Percentiles rank a stretch among this genome's conserved stretches.
Conservation (phyloP, 257 asterid genomes). For the Ilex aquifolium region DNA sequence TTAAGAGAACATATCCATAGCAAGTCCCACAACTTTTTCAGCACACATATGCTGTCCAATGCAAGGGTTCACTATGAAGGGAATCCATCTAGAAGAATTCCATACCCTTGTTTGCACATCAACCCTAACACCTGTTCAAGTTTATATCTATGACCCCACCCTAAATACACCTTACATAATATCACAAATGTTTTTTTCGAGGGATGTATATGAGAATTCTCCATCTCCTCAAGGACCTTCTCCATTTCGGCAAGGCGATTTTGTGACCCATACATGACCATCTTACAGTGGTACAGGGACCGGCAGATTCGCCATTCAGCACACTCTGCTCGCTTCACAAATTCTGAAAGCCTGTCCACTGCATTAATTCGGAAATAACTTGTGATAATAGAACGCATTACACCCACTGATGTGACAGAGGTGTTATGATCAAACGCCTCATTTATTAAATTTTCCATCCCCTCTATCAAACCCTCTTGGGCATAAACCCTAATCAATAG, state of each 20-base stretch:
- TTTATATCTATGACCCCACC: slow-evolving; percentile 45
- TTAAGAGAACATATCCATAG: too few species aligned
- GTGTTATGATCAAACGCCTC: slow-evolving; percentile 57
- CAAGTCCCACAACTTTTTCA: background rate
- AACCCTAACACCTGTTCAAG: slow-evolving; percentile 55
- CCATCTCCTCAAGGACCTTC: slow-evolving; percentile 69
- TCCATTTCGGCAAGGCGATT: slow-evolving; percentile 85
- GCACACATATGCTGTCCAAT: background rate
- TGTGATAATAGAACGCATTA: slow-evolving; percentile 53
- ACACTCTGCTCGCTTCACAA: slow-evolving; percentile 50
- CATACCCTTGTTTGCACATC: slow-evolving; percentile 66
- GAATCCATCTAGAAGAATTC: slow-evolving; percentile 22
- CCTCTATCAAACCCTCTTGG: slow-evolving; percentile 51
- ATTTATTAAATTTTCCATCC: slow-evolving; percentile 57
- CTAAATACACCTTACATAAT: slow-evolving; percentile 42
- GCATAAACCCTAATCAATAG: slow-evolving; percentile 66
- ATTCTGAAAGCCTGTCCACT: slow-evolving; percentile 66
- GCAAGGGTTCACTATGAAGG: slow-evolving; percentile 13
- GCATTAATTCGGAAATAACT: slow-evolving; percentile 68
- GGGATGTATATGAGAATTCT: slow-evolving; percentile 34
- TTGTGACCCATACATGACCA: slow-evolving; percentile 67
- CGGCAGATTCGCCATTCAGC: slow-evolving; percentile 77
- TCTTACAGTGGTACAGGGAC: slow-evolving; percentile 76
- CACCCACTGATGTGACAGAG: slow-evolving; percentile 26
- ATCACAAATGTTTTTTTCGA: slow-evolving; percentile 64